Conservation (phyloP, 75 land plant species). For the Azolla pinnata region DNA sequence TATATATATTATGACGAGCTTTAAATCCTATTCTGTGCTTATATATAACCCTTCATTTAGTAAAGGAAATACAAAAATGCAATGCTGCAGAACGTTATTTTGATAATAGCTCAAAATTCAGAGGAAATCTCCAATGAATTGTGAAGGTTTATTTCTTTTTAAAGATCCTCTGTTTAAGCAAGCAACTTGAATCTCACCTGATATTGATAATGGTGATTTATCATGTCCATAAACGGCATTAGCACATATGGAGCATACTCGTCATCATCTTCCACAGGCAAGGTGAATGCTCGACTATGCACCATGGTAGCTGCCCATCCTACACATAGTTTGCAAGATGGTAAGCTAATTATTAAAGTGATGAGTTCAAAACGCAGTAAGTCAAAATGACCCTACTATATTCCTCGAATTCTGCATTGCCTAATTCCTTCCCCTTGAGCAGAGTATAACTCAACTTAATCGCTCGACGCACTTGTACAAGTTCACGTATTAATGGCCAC, state of each 20-base stretch:
- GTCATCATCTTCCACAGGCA: constrained; percentile 29
- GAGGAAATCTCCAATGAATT: too few relatives aligned
- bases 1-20: too few relatives aligned
- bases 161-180: background rate
- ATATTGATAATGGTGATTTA: constrained; percentile 34
- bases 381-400: constrained; percentile 20
- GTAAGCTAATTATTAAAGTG: too few relatives aligned
- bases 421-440: constrained; percentile 7
- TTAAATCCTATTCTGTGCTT: too few relatives aligned
- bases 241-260: constrained; percentile 32
- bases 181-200: constrained; percentile 14
- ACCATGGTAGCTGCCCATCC: constrained; percentile 39
- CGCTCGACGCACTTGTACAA: constrained; percentile 29
- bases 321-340: constrained; percentile 3
- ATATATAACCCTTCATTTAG: too few relatives aligned
- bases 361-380: background rate
- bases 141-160: background rate
- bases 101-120: too few relatives aligned
- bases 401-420: constrained; percentile 19
- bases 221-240: constrained; percentile 43
- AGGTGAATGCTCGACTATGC: constrained; percentile 37
- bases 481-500: constrained; percentile 34
- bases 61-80: background rate
- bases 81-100: background rate
- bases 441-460: constrained; percentile 22